phyloP scores from a whole-genome alignment of 495 filamentous ascomycete species.

The Alectoria sarmentosa region DNA sequence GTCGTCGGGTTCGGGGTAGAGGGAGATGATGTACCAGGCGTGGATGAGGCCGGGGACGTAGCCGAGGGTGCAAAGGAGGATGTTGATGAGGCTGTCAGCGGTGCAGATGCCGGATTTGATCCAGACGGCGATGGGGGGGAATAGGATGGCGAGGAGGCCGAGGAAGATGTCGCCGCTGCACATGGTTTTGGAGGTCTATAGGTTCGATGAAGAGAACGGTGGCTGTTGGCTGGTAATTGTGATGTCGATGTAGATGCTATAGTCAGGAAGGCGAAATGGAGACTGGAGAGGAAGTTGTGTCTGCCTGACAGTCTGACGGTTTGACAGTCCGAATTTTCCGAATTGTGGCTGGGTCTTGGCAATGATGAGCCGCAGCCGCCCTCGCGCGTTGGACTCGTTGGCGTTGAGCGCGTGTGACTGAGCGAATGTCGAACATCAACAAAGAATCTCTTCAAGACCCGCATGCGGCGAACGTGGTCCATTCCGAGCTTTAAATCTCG shows the following conservation, averaged over 20 bases:
- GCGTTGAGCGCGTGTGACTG: background rate
- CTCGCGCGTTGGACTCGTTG: too few relatives aligned
- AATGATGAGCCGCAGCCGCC: background rate
- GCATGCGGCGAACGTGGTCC: conserved; percentile 1
- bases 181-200: conserved; percentile 4
- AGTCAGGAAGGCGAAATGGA: background rate
- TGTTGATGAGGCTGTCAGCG: conserved; percentile 90
- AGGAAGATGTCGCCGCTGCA: conserved; percentile 83
- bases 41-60: conserved; percentile 88
- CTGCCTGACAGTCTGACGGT: conserved; percentile 8
- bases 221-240: background rate
- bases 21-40: conserved; percentile 96
- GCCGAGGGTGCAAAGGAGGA: conserved; percentile 83
- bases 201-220: background rate
- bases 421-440: conserved; percentile 2
- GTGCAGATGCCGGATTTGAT: conserved; percentile 91
- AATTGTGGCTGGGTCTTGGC: conserved; percentile 1
- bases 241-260: background rate
- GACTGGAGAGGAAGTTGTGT: background rate
- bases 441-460: background rate
- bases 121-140: conserved; percentile 93
- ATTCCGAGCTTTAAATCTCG: background rate
- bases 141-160: conserved; percentile 79
- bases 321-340: background rate
- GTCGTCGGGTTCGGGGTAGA: conserved; percentile 65